Conservation (phyloP, 108 stramenopile species). For the Cylindrotheca fusiformis region DNA sequence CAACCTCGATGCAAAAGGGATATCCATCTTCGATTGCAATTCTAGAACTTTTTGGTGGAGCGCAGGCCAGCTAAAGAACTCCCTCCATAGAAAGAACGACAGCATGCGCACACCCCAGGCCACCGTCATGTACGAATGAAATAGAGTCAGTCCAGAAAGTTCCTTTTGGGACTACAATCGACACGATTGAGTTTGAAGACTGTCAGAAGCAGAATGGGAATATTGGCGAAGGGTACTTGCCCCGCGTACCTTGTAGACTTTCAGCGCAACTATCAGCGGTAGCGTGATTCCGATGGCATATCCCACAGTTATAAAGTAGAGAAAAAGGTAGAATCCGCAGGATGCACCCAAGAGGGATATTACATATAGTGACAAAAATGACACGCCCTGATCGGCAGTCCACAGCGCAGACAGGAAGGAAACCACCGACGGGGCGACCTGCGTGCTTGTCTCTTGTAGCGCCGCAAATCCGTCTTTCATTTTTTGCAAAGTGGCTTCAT, state of each 20-base stretch:
- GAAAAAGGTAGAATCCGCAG: conserved; percentile 52
- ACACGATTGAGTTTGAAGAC: conserved; percentile 1
- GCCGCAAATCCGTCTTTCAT: not conserved
- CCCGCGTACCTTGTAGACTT: conserved; percentile 26
- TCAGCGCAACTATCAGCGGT: conserved; percentile 27
- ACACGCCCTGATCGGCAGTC: conserved; percentile 12
- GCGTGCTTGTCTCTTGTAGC: conserved; percentile 7
- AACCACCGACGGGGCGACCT: conserved; percentile 9
- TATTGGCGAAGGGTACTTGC: too few relatives aligned
- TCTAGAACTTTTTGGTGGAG: conserved; percentile 44
- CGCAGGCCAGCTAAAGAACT: conserved; percentile 49
- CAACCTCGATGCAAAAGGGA: conserved; percentile 31
- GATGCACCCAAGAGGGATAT: conserved; percentile 49
- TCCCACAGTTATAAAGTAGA: conserved; percentile 64
- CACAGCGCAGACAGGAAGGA: conserved; percentile 11
- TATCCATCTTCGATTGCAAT: conserved; percentile 26
- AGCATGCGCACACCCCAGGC: conserved; percentile 48
- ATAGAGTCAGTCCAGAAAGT: conserved; percentile 8
- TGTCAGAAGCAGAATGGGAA: not conserved
- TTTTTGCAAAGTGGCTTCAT: not conserved
- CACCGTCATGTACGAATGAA: conserved; percentile 45
- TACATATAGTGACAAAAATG: conserved; percentile 29
- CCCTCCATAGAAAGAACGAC: conserved; percentile 47
- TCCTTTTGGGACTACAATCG: not conserved
- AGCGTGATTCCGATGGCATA: conserved; percentile 51